Evolutionary conservation across 2,329 filamentous ascomycete species (phyloP), one percentile per base, ranked within the genome.

Genomic region (Aspergillus sp.): DNA sequence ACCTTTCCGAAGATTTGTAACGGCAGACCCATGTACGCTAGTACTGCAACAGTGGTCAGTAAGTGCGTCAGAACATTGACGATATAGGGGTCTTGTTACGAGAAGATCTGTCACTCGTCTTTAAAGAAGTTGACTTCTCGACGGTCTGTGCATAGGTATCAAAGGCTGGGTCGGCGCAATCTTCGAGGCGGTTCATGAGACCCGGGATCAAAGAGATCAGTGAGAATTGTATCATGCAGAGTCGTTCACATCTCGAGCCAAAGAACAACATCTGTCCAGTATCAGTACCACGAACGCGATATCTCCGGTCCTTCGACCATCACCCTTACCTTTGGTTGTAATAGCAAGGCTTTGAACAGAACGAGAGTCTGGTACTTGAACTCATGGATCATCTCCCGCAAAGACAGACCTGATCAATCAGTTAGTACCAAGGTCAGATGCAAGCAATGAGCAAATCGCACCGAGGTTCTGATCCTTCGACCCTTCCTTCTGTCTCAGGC

Each of bases 171-270:
- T 96, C 91, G 46, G 94, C 93, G 64, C 90, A 95, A 74, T 99
- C 94, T 73, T 95, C 87, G n/a, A 99, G 82, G 64, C 88, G 90
- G 65, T 90, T 85, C 65, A 97, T 86, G 52, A 99, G 83, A 54
- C 92, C 91, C 44, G 94, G 94, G 76, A 99, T 95, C 65, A 99
- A 79, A 49, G 93, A 96, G 62, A 99, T 87, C 43, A 99, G 82
- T 41, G 93, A 94, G 76, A 97, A 99, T 72, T 99, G 94, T 74
- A 96, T 92, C 89, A 97, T 95, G 81, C 94, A 99, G 61, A 99
- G 77, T 59, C 89, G 83, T 73, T 99, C 94, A 72, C 94, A 97
- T 63, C 91, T 86, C n/a, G 93, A 91, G 56, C 94, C 92, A 65
- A 97, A 99, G 76, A 99, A 97, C 49, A 99, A 85, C 88, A 97